Evolutionary conservation across 2,329 filamentous ascomycete species (phyloP).

Genomic region (Pleochaeta shiraiana): DNA sequence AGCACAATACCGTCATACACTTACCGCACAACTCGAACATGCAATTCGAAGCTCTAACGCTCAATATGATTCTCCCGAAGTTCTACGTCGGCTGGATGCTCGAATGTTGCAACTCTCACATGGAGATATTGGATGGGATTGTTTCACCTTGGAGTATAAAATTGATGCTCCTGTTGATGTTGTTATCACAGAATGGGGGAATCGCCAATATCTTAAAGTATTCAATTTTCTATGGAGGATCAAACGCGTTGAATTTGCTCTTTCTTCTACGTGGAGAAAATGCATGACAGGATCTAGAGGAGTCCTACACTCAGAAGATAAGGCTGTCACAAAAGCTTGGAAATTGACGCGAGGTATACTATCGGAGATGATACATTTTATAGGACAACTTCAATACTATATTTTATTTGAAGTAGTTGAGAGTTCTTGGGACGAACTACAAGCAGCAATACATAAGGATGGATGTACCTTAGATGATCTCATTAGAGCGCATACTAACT

Average conservation of each 20-base stretch:
- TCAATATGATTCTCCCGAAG: constrained; percentile 82
- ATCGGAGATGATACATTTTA: constrained; percentile 97
- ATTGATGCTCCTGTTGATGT: constrained; percentile 94
- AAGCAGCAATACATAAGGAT: constrained; percentile 60
- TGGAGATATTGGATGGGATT: constrained; percentile 97
- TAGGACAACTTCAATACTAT: constrained; percentile 94
- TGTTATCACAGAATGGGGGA: constrained; percentile 88
- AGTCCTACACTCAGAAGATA: constrained; percentile 60
- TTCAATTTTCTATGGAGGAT: constrained; percentile 99
- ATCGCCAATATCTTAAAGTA: constrained; percentile 91
- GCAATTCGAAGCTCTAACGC: constrained; percentile 94
- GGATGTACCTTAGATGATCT: constrained; percentile 87
- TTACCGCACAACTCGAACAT: constrained; percentile 95
- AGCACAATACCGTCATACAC: constrained; percentile 84
- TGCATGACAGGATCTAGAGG: constrained; percentile 89
- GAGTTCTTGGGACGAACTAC: constrained; percentile 78
- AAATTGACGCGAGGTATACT: constrained; percentile 72
- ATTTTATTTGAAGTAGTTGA: constrained; percentile 98
- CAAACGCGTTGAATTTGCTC: constrained; percentile 89
- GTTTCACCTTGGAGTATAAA: constrained; percentile 97
- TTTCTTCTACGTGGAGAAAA: constrained; percentile 77
- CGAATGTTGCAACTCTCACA: constrained; percentile 94
- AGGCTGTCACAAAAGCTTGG: constrained; percentile 56
- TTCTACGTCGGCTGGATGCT: constrained; percentile 80
- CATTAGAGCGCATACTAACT: constrained; percentile 75